Percentiles rank a stretch among this genome's conserved stretches.
phyloP scores from a whole-genome alignment of 441 rosid species.

The Erysimum pusillum region DNA sequence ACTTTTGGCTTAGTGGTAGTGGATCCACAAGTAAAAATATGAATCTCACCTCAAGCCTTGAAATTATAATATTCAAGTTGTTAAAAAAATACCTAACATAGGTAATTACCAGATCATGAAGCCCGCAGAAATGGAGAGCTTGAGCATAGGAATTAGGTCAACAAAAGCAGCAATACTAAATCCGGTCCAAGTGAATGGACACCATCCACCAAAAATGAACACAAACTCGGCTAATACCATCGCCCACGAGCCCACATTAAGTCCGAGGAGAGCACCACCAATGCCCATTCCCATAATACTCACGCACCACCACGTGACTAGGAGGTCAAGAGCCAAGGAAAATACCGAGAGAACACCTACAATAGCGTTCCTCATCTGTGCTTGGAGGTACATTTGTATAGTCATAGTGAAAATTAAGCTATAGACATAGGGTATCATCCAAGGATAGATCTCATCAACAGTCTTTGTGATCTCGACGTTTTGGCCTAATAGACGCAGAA shows the following conservation, averaged over 20 bases:
- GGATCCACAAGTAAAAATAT: neutral
- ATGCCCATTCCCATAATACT: constrained; percentile 53
- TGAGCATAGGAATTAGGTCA: constrained; percentile 62
- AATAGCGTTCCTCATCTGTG: constrained; percentile 66
- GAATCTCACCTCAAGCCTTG: neutral
- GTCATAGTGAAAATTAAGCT: constrained; percentile 49
- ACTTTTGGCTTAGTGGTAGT: neutral
- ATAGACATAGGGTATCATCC: constrained; percentile 69
- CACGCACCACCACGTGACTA: constrained; percentile 68
- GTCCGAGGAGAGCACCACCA: constrained; percentile 67
- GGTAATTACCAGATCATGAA: constrained; percentile 67
- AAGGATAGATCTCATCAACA: constrained; percentile 57
- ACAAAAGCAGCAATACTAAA: constrained; percentile 58
- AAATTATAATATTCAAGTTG: neutral
- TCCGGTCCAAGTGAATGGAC: constrained; percentile 76
- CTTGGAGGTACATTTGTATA: constrained; percentile 71
- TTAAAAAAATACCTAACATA: neutral
- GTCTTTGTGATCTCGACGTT: constrained; percentile 55
- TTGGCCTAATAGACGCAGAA: constrained; percentile 63
- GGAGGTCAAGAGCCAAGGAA: constrained; percentile 56
- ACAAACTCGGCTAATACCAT: constrained; percentile 60
- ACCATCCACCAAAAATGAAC: constrained; percentile 75
- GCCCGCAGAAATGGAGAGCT: constrained; percentile 78
- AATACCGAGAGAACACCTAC: constrained; percentile 57
- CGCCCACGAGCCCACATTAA: constrained; percentile 58